Evolutionary conservation across 345 rosid genomes (phyloP).

Genomic region (Hirschfeldia incana): DNA sequence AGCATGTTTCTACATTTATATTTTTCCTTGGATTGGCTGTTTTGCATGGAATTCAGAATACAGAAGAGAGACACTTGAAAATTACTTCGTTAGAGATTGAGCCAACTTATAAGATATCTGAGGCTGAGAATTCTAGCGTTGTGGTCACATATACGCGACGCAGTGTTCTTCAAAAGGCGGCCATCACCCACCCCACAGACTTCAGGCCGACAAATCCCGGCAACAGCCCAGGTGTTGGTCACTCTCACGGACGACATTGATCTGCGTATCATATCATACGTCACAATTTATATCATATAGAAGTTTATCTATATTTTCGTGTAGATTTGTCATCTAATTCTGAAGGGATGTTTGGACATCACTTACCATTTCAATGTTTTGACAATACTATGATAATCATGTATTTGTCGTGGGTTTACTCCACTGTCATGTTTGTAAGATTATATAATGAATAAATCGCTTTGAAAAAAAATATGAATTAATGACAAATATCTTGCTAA

Average conservation of each 20-base stretch:
- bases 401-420: conserved; percentile 14
- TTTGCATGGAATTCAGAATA: conserved; percentile 20
- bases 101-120: not conserved
- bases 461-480: not conserved
- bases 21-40: conserved; percentile 28
- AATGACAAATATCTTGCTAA: not conserved
- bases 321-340: conserved; percentile 1
- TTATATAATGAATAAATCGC: conserved; percentile 15
- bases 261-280: not conserved
- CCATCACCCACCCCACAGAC: conserved; percentile 25
- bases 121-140: not conserved
- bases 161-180: conserved; percentile 3
- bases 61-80: conserved; percentile 28
- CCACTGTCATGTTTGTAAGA: conserved; percentile 24
- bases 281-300: conserved; percentile 10
- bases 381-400: conserved; percentile 17
- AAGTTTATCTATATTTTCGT: conserved; percentile 5
- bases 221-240: conserved; percentile 44
- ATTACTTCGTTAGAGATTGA: conserved; percentile 1
- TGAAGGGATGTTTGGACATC: conserved; percentile 4
- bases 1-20: conserved; percentile 1
- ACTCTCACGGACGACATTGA: conserved; percentile 36
- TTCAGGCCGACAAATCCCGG: conserved; percentile 41
- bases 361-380: conserved; percentile 12
- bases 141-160: conserved; percentile 13